Conservation (phyloP, 2,329 filamentous ascomycete genomes). For the Diaporthe amygdali region DNA sequence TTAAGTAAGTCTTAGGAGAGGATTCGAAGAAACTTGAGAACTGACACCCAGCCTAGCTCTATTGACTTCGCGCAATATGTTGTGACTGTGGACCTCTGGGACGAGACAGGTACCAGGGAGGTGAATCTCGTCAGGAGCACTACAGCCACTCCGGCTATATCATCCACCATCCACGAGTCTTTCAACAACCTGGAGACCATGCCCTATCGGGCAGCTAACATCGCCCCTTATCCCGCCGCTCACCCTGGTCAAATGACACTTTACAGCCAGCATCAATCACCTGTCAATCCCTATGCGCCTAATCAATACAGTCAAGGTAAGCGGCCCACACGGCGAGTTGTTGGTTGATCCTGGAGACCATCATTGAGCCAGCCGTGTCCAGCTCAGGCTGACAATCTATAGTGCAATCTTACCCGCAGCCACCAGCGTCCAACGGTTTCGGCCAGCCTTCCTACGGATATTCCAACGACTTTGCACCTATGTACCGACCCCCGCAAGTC, state of each 20-base stretch:
- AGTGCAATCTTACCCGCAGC: constrained; percentile 20
- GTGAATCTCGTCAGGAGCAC: constrained; percentile 70
- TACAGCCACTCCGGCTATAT: constrained; percentile 74
- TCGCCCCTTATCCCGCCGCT: constrained; percentile 22
- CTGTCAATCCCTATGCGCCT: constrained; percentile 18
- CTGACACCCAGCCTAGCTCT: constrained; percentile 16
- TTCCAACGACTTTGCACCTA: constrained; percentile 21
- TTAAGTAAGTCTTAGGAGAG: constrained; percentile 65
- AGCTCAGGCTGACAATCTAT: neutral
- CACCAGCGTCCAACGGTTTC: constrained; percentile 24
- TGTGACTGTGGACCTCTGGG: constrained; percentile 71
- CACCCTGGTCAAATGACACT: constrained; percentile 23
- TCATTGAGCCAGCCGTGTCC: neutral
- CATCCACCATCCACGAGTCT: constrained; percentile 78
- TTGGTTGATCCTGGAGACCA: neutral
- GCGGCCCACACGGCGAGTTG: neutral
- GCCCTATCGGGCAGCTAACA: constrained; percentile 25
- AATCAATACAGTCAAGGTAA: constrained; percentile 24
- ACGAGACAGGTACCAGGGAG: constrained; percentile 67
- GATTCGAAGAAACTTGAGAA: constrained; percentile 14
- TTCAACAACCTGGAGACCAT: constrained; percentile 63
- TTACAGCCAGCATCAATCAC: constrained; percentile 31
- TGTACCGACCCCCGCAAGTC: constrained; percentile 37
- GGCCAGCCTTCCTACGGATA: constrained; percentile 23
- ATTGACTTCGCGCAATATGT: constrained; percentile 44